Base-by-base conservation (phyloP, 2,329 filamentous ascomycete species). In the Myriosclerotinia scirpicola region DNA sequence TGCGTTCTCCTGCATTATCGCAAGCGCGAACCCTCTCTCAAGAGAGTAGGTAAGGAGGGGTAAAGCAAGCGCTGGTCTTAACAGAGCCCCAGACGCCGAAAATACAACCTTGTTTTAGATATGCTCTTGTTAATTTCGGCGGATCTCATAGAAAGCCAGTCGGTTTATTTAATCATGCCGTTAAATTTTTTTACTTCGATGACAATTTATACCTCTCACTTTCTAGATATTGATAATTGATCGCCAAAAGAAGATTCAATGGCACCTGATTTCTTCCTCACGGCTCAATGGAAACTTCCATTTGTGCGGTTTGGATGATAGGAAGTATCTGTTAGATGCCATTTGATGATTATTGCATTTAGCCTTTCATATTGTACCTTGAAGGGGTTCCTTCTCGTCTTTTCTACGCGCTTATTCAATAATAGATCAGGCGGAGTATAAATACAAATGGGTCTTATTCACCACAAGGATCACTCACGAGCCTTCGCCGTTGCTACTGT, bases 381-480 rank as follows among this genome's bases (percentile, higher is more conserved):
- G 34, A 26, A n/a, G 34, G 30, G 8, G 11, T 26, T 38, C 20
- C 50, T 46, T 26, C 38, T 14, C 36, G 30, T 20, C 17, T 50
- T 38, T 60, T 36, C 20, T 60, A 34, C 30, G 30, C 44, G n/a
- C 14, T 50, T 38, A 38, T 26, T 22, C 20, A 26, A 50, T 0
- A 36, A 50, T 8, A 61, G 34, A 61, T 8, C 30, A 34, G n/a
- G 44, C n/a, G 14, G 38, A 12, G n/a, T 60, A 50, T 30, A 50
- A 30, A 40, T 38, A 17, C 30, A 44, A 61, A 61, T 38, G n/a
- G n/a, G 20, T 50, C 14, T 15, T 61, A n/a, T 8, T 46, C 36
- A 42, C 50, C 44, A 61, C 44, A 61, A 12, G 58, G n/a, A 9
- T 50, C 44, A 50, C 58, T 61, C 58, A 61, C 44, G 44, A 38